Base-by-base conservation (phyloP, 2,329 filamentous ascomycete genomes). In the Catunica adiposa region DNA sequence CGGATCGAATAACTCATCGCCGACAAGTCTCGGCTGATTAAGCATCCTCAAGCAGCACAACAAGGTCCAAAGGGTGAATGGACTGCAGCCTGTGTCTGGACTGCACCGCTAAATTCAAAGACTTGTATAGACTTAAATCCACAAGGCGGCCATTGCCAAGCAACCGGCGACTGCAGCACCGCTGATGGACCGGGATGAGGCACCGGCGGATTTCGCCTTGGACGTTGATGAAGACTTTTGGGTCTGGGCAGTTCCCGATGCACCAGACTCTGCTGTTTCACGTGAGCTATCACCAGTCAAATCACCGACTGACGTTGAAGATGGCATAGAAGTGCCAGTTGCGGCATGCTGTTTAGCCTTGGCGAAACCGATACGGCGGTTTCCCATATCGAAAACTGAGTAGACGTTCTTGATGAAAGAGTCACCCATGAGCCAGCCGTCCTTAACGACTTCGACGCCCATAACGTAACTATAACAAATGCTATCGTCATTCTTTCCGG, bases 371-470 rank as follows among this genome's bases (percentile, higher is more conserved):
- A 89, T 78, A 53, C 75, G 76, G 46, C 67, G 68, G 60, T 80
- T 64, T 60, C 90, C 87, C 54, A 78, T 79, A 66, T 95, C 89
- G 65, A 94, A 94, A 23, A 92, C 82, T 1, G 80, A 74, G 65
- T 94, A 94, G 15, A 94, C 88, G 62, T 94, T 94, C 71, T 94
- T 94, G 59, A 95, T 69, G 62, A 94, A 94, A 0, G 84, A 79
- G 61, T 89, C 88, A 1, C 89, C 89, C 1, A 94, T 68, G n/a
- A 95, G 73, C 87, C 88, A 94, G 6, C 59, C 58, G 62, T 71
- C 73, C 0, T 73, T 69, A 50, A 87, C 81, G 14, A 86, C 79
- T 64, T 83, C 77, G 25, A 80, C 74, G 1, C 84, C 85, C 54
- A 88, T 82, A 37, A 94, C 78, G 62, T 86, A 89, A 65, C 85